Evolutionary conservation across 805 yeast species (phyloP), one percentile per base, ranked within the genome.

Genomic region (Pichia gijzeniarum): DNA sequence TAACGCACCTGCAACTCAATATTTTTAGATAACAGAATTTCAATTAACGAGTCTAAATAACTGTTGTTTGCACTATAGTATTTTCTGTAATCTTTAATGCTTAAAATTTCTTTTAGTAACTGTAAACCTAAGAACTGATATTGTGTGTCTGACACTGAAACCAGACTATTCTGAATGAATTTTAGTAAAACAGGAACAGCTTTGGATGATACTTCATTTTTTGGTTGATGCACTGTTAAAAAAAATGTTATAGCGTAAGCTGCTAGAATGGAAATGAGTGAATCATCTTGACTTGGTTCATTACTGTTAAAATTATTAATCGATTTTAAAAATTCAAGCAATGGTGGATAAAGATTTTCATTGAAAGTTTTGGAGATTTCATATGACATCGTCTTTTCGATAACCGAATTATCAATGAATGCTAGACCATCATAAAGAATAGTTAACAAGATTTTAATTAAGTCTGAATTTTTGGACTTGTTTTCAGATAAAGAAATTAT

Each of bases 1-100:
- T 93, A 93, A 62, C 84, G 89, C 55, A 88, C 74, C 69, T 93
- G 99, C 50, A 90, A 73, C 48, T 79, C 81, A 33, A 74, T 63
- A 31, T 65, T 58, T 37, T 68, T 64, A 41, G 68, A 65, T 45
- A 60, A 62, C 53, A 81, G 65, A 38, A 77, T 68, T 46, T 62
- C 64, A 48, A 78, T 64, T 31, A 83, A 56, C 1, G 73, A 68
- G 8, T 82, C 80, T 39, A 80, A 62, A 42, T 67, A 68, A 36
- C 68, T 64, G 3, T 7, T 7, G n/a, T 34, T 18, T 8, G 57
- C 49, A 77, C 80, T 77, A 60, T 75, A 82, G 20, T 71, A 57
- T 1, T 58, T 48, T 57, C 91, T 77, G 62, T 73, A 80, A 33
- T 57, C 51, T 60, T 80, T 78, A 41, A 71, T 60, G 22, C 78